Evolutionary conservation across 73 alveolate genomes (phyloP).

Genomic region (Stentor roeselii): DNA sequence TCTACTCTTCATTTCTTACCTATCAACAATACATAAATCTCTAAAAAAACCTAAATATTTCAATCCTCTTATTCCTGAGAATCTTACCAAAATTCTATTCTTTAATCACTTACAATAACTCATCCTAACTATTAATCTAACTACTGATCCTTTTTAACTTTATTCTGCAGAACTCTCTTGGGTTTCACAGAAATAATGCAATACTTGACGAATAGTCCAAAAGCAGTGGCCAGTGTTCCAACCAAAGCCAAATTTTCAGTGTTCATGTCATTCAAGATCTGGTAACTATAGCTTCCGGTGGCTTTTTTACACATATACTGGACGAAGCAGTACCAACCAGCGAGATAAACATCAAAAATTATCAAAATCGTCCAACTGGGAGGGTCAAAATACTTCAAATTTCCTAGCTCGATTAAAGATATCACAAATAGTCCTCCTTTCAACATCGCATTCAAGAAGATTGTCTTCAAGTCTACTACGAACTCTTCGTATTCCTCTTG

Average conservation of each 20-base stretch:
- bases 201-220: background rate
- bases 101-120: too few species aligned
- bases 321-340: conserved; percentile 20
- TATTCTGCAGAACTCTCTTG: too few species aligned
- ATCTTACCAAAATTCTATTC: too few species aligned
- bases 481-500: conserved; percentile 5
- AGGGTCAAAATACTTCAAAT: background rate
- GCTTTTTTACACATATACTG: conserved; percentile 19
- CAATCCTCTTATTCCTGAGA: too few species aligned
- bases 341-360: background rate
- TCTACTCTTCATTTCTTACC: too few species aligned
- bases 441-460: background rate
- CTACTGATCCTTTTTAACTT: too few species aligned
- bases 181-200: background rate
- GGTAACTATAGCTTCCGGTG: background rate
- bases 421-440: background rate
- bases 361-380: conserved; percentile 3
- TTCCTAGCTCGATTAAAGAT: background rate
- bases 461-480: background rate
- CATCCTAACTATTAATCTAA: too few species aligned
- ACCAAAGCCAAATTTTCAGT: background rate
- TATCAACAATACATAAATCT: too few species aligned
- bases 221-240: background rate
- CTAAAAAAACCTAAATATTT: too few species aligned
- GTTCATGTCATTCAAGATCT: background rate